Evolutionary conservation across 2,329 filamentous ascomycete species (phyloP).

Genomic region (Phaeosphaeriaceae sp.): DNA sequence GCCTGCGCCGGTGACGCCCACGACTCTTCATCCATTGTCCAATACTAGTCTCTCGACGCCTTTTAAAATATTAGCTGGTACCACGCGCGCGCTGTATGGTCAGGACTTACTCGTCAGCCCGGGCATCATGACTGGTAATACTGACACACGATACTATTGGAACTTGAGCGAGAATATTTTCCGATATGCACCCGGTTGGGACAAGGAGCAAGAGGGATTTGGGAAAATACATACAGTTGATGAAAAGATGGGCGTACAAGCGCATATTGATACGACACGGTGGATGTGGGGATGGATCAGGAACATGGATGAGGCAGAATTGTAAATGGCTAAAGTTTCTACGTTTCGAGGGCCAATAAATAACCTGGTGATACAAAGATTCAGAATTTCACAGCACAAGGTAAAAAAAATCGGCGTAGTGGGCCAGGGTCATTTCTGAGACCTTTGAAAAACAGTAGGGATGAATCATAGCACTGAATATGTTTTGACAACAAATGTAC

Average conservation of each 20-base stretch:
- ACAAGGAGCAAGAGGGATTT: slow-evolving; percentile 47
- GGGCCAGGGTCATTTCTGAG: too few species aligned
- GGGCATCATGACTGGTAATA: slow-evolving; percentile 60
- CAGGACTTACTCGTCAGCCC: slow-evolving; percentile 47
- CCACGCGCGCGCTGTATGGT: slow-evolving; percentile 53
- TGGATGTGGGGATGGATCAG: slow-evolving; percentile 54
- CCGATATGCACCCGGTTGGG: slow-evolving; percentile 57
- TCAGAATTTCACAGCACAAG: too few species aligned
- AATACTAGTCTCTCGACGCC: slow-evolving; percentile 25
- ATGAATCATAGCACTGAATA: too few species aligned
- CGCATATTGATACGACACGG: slow-evolving; percentile 52
- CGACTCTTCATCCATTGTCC: slow-evolving; percentile 36
- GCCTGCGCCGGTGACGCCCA: slow-evolving; percentile 65
- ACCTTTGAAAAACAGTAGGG: too few species aligned
- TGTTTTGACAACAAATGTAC: too few species aligned
- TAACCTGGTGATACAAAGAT: too few species aligned
- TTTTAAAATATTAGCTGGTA: slow-evolving; percentile 49
- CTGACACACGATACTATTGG: slow-evolving; percentile 62
- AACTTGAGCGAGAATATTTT: slow-evolving; percentile 60
- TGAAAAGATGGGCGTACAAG: slow-evolving; percentile 53
- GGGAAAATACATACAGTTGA: slow-evolving; percentile 60
- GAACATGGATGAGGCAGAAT: slow-evolving; percentile 54
- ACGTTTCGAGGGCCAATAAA: too few species aligned
- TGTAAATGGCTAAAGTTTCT: too few species aligned
- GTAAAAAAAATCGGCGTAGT: too few species aligned